Percentiles rank a stretch among this genome's conserved stretches.
phyloP scores from a whole-genome alignment of 2,329 filamentous ascomycete species.

The Aspergillus hortae region DNA sequence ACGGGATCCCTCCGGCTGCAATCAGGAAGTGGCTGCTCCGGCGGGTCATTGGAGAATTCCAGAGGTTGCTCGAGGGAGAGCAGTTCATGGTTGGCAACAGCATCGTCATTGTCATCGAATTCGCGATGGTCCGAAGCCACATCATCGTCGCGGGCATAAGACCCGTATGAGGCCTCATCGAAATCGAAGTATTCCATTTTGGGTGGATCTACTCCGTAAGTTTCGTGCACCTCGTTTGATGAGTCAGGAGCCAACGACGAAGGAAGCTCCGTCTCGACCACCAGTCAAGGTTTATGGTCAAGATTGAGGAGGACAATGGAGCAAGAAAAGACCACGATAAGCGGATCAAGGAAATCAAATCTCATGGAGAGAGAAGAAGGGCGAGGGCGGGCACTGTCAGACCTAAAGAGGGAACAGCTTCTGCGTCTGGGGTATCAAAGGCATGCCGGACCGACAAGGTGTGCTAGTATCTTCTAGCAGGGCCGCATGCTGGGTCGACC shows the following conservation, averaged over 20 bases:
- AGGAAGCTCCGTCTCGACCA: neutral
- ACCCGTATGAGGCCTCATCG: slow-evolving; percentile 41
- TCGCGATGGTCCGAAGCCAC: slow-evolving; percentile 37
- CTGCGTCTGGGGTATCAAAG: slow-evolving; percentile 27
- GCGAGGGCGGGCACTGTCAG: slow-evolving; percentile 12
- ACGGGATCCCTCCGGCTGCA: slow-evolving; percentile 15
- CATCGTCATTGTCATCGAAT: slow-evolving; percentile 36
- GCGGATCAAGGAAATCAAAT: slow-evolving; percentile 3
- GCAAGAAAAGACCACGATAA: neutral
- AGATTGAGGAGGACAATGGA: neutral
- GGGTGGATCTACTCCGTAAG: neutral
- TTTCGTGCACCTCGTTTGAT: neutral
- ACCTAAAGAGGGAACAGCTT: slow-evolving; percentile 8
- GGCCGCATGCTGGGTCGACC: neutral
- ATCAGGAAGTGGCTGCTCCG: slow-evolving; percentile 19
- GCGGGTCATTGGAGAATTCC: slow-evolving; percentile 33
- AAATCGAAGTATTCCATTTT: slow-evolving; percentile 49
- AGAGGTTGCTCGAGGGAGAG: slow-evolving; percentile 42
- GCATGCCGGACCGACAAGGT: slow-evolving; percentile 12
- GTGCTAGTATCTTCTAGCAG: slow-evolving; percentile 21
- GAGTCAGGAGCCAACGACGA: neutral
- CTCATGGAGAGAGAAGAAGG: slow-evolving; percentile 5
- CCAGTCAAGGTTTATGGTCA: too few relatives aligned
- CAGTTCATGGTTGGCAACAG: slow-evolving; percentile 35
- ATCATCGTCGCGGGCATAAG: slow-evolving; percentile 36